phyloP scores from a whole-genome alignment of 805 yeast genomes.

The Blastobotrys chiropterorum region DNA sequence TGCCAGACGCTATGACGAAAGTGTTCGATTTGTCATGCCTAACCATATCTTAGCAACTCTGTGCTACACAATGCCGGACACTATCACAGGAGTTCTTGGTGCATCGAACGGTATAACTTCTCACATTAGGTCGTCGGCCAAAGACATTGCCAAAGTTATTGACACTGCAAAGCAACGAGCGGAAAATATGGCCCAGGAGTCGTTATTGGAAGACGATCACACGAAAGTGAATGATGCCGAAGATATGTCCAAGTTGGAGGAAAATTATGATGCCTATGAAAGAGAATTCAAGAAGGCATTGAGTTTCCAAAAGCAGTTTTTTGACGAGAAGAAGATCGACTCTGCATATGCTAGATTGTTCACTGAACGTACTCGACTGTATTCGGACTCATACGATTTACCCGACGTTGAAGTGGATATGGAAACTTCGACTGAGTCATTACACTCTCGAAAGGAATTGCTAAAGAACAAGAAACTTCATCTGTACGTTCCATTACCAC shows the following conservation, averaged over 20 bases:
- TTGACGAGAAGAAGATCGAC: background rate
- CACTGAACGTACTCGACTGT: background rate
- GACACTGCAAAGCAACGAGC: conserved; percentile 19
- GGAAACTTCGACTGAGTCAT: background rate
- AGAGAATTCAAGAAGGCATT: conserved; percentile 5
- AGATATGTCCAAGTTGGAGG: conserved; percentile 3
- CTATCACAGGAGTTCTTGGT: conserved; percentile 33
- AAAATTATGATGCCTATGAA: conserved; percentile 4
- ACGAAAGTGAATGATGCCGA: background rate
- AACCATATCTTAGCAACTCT: conserved; percentile 66
- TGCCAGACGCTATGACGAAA: conserved; percentile 79
- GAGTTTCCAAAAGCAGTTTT: background rate
- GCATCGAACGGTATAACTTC: conserved; percentile 38
- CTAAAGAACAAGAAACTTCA: conserved; percentile 1
- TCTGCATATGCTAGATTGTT: background rate
- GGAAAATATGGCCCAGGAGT: conserved; percentile 5
- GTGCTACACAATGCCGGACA: conserved; percentile 52
- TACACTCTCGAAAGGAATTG: background rate
- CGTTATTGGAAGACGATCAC: background rate
- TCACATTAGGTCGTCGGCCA: conserved; percentile 51
- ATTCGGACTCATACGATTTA: background rate
- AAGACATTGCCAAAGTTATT: conserved; percentile 54
- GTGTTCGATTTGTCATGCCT: conserved; percentile 76
- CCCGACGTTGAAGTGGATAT: background rate
- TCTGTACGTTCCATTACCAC: conserved; percentile 8